Conservation (phyloP, 768 basidiomycete genomes). For the Russula ochroleuca region DNA sequence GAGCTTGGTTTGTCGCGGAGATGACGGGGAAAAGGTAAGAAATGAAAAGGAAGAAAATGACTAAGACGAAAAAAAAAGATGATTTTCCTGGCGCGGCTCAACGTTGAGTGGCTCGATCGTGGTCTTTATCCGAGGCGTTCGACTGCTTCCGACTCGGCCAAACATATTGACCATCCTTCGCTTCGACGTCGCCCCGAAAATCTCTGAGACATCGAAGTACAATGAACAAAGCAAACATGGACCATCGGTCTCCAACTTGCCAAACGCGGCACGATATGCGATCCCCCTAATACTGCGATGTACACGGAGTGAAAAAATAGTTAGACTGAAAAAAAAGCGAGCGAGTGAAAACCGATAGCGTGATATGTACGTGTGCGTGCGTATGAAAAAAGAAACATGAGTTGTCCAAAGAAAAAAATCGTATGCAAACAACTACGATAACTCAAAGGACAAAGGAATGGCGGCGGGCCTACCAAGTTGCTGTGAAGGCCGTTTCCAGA, state of each 20-base stretch:
- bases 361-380: constrained; percentile 11
- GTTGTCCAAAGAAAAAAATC: constrained; percentile 8
- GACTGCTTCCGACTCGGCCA: no score
- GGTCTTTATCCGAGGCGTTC: not conserved
- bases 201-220: constrained; percentile 9
- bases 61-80: not conserved
- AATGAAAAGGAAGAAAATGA: not conserved
- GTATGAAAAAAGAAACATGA: constrained; percentile 3
- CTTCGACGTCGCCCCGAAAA: constrained; percentile 22
- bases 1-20: constrained; percentile 8
- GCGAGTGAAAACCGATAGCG: not conserved
- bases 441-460: not conserved
- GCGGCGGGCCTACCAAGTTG: not conserved
- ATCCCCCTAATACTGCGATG: constrained; percentile 19
- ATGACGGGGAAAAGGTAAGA: constrained; percentile 6
- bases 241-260: constrained; percentile 7
- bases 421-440: constrained; percentile 3
- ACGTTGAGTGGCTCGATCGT: not conserved
- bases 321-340: constrained; percentile 2
- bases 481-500: not conserved
- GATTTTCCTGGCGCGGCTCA: not conserved
- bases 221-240: constrained; percentile 2
- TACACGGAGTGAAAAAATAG: constrained; percentile 11
- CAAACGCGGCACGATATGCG: constrained; percentile 4
- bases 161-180: no score